Conservation (phyloP, 2,329 filamentous ascomycete species). For the Tricladium varicosporioides region DNA sequence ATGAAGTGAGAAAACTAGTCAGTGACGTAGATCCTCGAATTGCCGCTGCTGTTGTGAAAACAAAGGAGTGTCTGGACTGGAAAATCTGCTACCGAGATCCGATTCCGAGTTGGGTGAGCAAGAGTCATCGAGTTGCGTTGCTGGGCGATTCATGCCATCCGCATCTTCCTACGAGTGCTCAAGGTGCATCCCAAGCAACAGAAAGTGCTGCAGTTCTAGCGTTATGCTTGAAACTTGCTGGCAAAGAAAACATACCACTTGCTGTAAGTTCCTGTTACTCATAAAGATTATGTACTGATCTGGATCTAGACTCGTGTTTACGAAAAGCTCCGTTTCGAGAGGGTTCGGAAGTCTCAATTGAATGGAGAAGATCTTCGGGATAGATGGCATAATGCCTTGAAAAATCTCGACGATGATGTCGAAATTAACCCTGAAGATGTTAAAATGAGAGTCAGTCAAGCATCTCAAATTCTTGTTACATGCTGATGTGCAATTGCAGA, state of each 20-base stretch:
- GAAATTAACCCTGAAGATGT: slow-evolving; percentile 45
- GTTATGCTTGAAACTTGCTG: slow-evolving; percentile 42
- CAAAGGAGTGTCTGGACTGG: slow-evolving; percentile 48
- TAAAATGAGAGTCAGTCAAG: slow-evolving; percentile 37
- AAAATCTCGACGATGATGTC: slow-evolving; percentile 40
- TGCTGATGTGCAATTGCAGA: slow-evolving; percentile 30
- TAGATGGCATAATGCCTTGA: slow-evolving; percentile 44
- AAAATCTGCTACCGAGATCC: slow-evolving; percentile 54
- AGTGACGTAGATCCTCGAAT: slow-evolving; percentile 44
- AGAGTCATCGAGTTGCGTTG: slow-evolving; percentile 47
- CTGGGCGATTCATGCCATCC: slow-evolving; percentile 54
- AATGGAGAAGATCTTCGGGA: slow-evolving; percentile 44
- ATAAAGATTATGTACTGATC: neutral
- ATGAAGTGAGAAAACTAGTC: slow-evolving; percentile 40
- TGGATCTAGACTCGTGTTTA: slow-evolving; percentile 39
- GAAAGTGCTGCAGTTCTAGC: slow-evolving; percentile 50
- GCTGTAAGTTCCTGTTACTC: slow-evolving; percentile 33
- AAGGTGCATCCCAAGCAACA: slow-evolving; percentile 52
- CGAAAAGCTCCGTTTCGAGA: slow-evolving; percentile 42
- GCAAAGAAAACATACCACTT: slow-evolving; percentile 39
- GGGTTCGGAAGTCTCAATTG: slow-evolving; percentile 41
- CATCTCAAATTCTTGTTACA: neutral
- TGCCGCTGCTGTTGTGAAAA: slow-evolving; percentile 44
- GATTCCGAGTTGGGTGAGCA: slow-evolving; percentile 49
- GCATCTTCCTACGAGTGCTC: slow-evolving; percentile 51